phyloP scores from a whole-genome alignment of 345 rosid species.

The Linum trigynum region DNA sequence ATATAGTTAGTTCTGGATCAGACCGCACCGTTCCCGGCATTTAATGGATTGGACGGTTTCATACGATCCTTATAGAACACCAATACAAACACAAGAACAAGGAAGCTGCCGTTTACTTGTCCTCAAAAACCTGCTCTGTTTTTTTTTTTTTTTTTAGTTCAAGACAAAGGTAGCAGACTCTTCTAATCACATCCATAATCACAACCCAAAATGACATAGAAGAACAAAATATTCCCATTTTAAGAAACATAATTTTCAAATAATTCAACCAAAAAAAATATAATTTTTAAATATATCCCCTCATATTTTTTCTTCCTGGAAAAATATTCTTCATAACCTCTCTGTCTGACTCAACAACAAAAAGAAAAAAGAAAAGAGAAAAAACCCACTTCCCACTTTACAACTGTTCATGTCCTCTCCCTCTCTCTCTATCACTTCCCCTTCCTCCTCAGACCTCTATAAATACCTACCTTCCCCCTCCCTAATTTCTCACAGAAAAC shows the following conservation, averaged over 20 bases:
- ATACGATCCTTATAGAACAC: no score
- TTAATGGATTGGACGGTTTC: no score
- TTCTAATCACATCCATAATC: background rate
- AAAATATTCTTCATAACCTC: background rate
- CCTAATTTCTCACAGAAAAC: background rate
- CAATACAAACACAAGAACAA: no score
- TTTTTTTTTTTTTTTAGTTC: no score
- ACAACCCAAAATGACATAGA: background rate
- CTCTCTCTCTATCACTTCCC: background rate
- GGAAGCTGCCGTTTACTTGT: no score
- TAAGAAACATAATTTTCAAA: background rate
- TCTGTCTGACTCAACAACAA: no score
- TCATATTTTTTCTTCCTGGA: background rate
- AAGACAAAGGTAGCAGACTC: no score
- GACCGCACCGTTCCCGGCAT: no score
- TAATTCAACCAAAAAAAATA: background rate
- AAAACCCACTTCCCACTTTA: background rate
- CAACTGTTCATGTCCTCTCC: background rate
- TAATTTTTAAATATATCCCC: background rate
- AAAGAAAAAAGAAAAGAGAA: background rate
- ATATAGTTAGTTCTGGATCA: no score
- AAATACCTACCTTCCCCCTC: conserved; percentile 12
- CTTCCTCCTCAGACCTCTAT: conserved; percentile 12
- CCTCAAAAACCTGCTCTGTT: no score
- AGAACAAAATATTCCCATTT: background rate